Evolutionary conservation across 2,329 filamentous ascomycete genomes (phyloP).

Genomic region (Beauveria asiatica): DNA sequence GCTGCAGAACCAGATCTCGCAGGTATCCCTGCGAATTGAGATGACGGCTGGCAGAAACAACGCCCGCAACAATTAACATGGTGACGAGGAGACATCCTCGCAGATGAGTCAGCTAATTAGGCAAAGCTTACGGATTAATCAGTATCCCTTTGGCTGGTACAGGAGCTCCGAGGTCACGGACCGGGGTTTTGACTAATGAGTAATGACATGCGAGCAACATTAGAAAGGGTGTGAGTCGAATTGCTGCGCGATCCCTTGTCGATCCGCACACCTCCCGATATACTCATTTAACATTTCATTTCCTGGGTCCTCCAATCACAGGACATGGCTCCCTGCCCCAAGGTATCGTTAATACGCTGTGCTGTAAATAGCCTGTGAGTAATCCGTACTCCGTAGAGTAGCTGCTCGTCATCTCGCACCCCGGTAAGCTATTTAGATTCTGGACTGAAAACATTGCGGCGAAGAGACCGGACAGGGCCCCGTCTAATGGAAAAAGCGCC

Average conservation of each 20-base stretch:
- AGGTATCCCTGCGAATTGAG: neutral
- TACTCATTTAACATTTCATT: conserved; percentile 8
- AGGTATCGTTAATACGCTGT: neutral
- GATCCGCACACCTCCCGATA: neutral
- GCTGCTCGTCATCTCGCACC: conserved; percentile 8
- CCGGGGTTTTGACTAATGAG: too few relatives aligned
- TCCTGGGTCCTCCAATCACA: conserved; percentile 4
- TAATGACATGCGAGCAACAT: neutral
- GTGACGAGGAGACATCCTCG: neutral
- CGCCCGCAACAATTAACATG: neutral
- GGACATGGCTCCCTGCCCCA: neutral
- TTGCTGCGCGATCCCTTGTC: neutral
- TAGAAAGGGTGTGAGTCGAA: neutral
- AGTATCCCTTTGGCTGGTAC: neutral
- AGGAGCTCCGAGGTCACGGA: too few relatives aligned
- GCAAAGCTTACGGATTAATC: neutral
- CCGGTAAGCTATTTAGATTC: neutral
- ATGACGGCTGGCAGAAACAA: neutral
- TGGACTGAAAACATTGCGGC: neutral
- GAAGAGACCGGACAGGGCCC: neutral
- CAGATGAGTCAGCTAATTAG: neutral
- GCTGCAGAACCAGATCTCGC: conserved; percentile 5
- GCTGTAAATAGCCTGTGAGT: neutral
- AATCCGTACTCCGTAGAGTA: neutral
- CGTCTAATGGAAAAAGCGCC: neutral